These are phyloP conservation scores for Rhizoclosmatium globosum DNA, from an alignment of 192 early-diverging fungal genomes.

Conservation along the genomic window DNA sequence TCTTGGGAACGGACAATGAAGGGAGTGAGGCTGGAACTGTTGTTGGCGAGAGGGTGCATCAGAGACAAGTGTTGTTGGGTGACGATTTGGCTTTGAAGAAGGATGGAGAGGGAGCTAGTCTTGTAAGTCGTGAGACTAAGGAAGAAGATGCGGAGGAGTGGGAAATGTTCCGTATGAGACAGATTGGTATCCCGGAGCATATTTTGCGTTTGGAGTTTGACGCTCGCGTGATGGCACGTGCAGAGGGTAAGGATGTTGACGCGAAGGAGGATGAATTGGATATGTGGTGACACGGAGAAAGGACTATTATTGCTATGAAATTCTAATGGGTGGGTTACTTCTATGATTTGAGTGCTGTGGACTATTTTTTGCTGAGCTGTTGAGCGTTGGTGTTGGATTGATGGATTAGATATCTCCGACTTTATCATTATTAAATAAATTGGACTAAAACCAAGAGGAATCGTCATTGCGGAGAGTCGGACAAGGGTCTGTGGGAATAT, in stretches of 20 bases:
- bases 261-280: slow-evolving; percentile 24
- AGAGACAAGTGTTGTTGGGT: too few relatives aligned
- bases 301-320: neutral
- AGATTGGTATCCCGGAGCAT: slow-evolving; percentile 30
- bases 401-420: too few relatives aligned
- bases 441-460: too few relatives aligned
- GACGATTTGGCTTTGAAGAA: too few relatives aligned
- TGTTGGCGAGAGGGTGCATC: neutral
- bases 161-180: slow-evolving; percentile 22
- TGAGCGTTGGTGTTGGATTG: too few relatives aligned
- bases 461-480: too few relatives aligned
- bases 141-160: slow-evolving; percentile 16
- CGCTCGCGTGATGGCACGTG: slow-evolving; percentile 1
- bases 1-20: neutral
- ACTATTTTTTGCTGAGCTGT: too few relatives aligned
- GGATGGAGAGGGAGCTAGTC: neutral
- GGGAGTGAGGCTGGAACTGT: neutral
- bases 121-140: neutral
- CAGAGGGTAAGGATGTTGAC: neutral
- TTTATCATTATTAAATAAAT: too few relatives aligned
- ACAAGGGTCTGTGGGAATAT: too few relatives aligned
- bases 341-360: too few relatives aligned
- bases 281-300: slow-evolving; percentile 16
- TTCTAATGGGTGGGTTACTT: too few relatives aligned
- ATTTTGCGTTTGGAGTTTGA: slow-evolving; percentile 41